Evolutionary conservation across 768 basidiomycete species (phyloP).

Genomic region (Agaricus sinodeliciosus): DNA sequence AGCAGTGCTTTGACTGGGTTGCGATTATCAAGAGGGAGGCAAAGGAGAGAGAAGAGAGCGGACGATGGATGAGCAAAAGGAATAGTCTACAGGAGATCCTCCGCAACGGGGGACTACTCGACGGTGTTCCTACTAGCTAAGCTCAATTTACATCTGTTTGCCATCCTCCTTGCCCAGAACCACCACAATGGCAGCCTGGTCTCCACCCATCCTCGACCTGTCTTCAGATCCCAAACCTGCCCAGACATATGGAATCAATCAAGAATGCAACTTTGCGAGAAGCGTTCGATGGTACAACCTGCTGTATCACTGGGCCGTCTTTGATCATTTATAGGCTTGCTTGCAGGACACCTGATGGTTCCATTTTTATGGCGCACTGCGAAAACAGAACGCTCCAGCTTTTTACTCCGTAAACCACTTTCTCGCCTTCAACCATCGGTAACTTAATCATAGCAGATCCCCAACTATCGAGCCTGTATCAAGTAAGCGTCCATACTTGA

Average conservation of each 20-base stretch:
- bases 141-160: not conserved
- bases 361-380: constrained; percentile 56
- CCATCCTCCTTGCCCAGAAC: not conserved
- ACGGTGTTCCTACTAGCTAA: not conserved
- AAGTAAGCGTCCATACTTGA: not conserved
- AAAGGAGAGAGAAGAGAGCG: constrained; percentile 16
- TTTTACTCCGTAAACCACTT: constrained; percentile 38
- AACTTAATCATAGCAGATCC: constrained; percentile 4
- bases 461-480: not conserved
- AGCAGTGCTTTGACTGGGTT: constrained; percentile 29
- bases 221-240: not conserved
- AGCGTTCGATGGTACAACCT: constrained; percentile 1
- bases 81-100: constrained; percentile 10
- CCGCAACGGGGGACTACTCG: not conserved
- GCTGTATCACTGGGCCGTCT: not conserved
- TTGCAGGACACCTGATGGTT: constrained; percentile 71
- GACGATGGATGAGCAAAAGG: constrained; percentile 18
- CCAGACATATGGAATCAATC: not conserved
- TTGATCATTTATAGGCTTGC: not conserved
- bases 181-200: constrained; percentile 16
- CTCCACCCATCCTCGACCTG: constrained; percentile 23
- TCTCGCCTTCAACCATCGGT: not conserved
- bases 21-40: constrained; percentile 22
- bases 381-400: constrained; percentile 65
- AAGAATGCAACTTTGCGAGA: not conserved